Evolutionary conservation across 306 rosid genomes (phyloP).

Genomic region (Cucurbita ficifolia): DNA sequence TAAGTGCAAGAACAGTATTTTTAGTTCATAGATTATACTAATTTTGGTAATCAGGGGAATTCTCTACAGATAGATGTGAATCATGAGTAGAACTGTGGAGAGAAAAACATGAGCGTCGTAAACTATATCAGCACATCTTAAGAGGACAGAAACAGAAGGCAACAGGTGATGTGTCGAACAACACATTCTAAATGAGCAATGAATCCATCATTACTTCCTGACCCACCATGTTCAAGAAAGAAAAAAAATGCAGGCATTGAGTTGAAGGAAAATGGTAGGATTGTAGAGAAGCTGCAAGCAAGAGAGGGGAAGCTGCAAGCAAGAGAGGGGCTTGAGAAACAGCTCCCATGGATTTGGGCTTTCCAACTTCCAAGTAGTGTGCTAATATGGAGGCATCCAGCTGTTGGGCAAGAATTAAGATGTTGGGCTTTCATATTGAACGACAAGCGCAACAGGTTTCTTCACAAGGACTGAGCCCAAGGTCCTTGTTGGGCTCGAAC

Average conservation of each 20-base stretch:
- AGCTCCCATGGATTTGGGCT: constrained; percentile 31
- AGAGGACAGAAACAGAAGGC: not conserved
- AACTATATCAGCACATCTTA: not conserved
- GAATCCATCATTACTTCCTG: not conserved
- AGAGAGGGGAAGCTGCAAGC: constrained; percentile 5
- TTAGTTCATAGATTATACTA: not conserved
- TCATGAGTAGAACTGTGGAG: not conserved
- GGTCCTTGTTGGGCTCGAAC: not conserved
- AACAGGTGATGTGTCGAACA: not conserved
- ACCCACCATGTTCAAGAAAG: not conserved
- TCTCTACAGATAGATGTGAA: not conserved
- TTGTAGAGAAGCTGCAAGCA: constrained; percentile 10
- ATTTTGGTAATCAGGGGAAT: not conserved
- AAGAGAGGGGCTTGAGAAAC: constrained; percentile 16
- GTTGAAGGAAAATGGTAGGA: constrained; percentile 3
- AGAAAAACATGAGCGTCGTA: not conserved
- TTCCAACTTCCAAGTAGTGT: not conserved
- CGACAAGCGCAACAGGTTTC: not conserved
- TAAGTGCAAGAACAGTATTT: not conserved
- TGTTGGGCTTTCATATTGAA: not conserved
- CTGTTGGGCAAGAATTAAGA: not conserved
- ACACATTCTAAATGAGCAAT: not conserved
- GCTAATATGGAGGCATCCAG: not conserved
- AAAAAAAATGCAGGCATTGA: constrained; percentile 8
- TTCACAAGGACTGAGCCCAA: not conserved